A percentile compares a stretch with the other conserved stretches of the same genome.
Conservation (phyloP, 768 basidiomycete genomes). For the Mycena capillaripes region DNA sequence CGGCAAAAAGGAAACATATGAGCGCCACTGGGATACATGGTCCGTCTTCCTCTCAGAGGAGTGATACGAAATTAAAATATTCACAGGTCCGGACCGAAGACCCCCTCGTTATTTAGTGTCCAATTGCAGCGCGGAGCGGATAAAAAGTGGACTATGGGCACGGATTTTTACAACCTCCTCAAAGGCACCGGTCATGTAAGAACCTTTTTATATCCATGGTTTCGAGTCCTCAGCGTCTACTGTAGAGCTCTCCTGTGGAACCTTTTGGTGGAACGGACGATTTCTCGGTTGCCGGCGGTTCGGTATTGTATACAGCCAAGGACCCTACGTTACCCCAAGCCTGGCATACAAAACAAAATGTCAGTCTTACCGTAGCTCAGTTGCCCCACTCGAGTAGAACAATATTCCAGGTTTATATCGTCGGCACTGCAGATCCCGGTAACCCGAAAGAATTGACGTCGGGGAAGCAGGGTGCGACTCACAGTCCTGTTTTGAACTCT, state of each 20-base stretch:
- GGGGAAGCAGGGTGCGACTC: conserved; percentile 87
- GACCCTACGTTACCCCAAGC: conserved; percentile 83
- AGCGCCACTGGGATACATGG: conserved; percentile 78
- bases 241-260: conserved; percentile 80
- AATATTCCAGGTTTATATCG: conserved; percentile 72
- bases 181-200: conserved; percentile 80
- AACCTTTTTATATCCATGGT: not conserved
- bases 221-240: conserved; percentile 1
- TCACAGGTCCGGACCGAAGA: conserved; percentile 75
- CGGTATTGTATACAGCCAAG: conserved; percentile 89
- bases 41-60: conserved; percentile 11
- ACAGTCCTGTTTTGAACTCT: conserved; percentile 76
- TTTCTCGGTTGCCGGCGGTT: conserved; percentile 77
- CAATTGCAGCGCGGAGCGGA: conserved; percentile 62
- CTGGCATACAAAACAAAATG: conserved; percentile 92
- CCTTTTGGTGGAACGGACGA: conserved; percentile 90
- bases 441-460: conserved; percentile 81
- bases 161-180: conserved; percentile 70
- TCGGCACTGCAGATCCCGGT: conserved; percentile 65
- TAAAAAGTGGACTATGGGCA: conserved; percentile 67
- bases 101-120: conserved; percentile 79
- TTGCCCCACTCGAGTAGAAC: not conserved
- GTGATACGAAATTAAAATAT: conserved; percentile 41
- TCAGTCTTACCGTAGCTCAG: conserved; percentile 45
- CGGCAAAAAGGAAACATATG: conserved; percentile 53